These are phyloP conservation scores for Elongisporangium prolatum DNA, from an alignment of 352 stramenopile species.

Conservation along the genomic window DNA sequence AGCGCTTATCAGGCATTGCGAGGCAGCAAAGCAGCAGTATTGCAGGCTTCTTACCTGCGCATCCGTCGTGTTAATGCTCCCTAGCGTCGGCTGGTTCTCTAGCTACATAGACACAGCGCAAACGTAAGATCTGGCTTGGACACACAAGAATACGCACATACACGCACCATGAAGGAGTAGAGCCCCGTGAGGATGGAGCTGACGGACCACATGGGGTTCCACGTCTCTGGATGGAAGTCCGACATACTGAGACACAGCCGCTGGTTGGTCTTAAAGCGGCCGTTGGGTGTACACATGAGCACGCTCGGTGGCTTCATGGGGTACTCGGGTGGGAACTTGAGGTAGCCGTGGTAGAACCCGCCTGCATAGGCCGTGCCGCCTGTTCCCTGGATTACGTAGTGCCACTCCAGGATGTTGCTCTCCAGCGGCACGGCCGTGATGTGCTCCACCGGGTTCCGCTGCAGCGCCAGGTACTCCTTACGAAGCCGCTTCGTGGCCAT, in stretches of 20 bases:
- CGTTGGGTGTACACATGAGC: conserved; percentile 93
- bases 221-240: conserved; percentile 94
- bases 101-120: conserved; percentile 29
- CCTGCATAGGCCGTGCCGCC: conserved; percentile 77
- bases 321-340: conserved; percentile 94
- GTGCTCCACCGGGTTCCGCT: conserved; percentile 88
- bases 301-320: conserved; percentile 95
- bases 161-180: conserved; percentile 92
- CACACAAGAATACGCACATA: no score
- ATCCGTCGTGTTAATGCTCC: conserved; percentile 84
- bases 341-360: conserved; percentile 89
- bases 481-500: conserved; percentile 89
- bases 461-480: conserved; percentile 90
- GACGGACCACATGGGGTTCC: conserved; percentile 96
- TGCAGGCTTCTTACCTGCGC: conserved; percentile 27
- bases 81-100: conserved; percentile 81
- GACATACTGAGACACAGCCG: conserved; percentile 94
- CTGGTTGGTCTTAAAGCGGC: conserved; percentile 93
- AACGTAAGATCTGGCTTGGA: conserved; percentile 23
- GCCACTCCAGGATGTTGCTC: conserved; percentile 94
- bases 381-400: conserved; percentile 91
- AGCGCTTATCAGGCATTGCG: not conserved
- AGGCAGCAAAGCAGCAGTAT: no score
- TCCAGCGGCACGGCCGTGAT: conserved; percentile 89
- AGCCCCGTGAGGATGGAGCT: conserved; percentile 94